Percentiles rank a stretch among this genome's conserved stretches.
Conservation (phyloP, 225 moss, liverwort and hornwort genomes). For the Physcomitrium patens region DNA sequence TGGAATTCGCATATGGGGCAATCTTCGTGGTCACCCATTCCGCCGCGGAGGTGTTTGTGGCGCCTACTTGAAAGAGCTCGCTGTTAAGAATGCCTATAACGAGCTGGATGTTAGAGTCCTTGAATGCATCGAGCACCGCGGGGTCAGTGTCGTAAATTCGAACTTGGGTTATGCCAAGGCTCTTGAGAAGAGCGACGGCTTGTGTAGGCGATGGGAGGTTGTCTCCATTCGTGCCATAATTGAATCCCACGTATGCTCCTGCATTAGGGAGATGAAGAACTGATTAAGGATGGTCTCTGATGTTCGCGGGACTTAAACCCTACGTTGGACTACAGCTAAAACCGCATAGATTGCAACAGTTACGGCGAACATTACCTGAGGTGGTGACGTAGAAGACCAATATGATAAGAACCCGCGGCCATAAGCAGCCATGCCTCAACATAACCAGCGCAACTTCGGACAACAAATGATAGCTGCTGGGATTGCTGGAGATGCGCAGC, state of each 20-base stretch:
- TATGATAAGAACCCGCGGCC: too few relatives aligned
- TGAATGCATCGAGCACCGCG: constrained; percentile 62
- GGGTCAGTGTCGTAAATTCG: constrained; percentile 31
- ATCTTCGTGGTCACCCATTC: constrained; percentile 70
- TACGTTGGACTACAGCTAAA: too few relatives aligned
- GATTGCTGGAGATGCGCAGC: too few relatives aligned
- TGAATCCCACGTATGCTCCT: constrained; percentile 29
- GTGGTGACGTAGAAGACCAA: too few relatives aligned
- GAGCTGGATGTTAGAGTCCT: constrained; percentile 65
- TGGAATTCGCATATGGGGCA: constrained; percentile 48
- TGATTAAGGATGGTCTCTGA: too few relatives aligned
- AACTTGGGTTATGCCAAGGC: constrained; percentile 21
- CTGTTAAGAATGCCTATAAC: constrained; percentile 67
- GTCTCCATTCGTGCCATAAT: constrained; percentile 23
- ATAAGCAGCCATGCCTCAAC: too few relatives aligned
- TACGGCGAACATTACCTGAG: too few relatives aligned
- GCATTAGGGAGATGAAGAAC: background rate
- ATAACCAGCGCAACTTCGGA: too few relatives aligned
- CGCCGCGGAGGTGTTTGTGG: constrained; percentile 49
- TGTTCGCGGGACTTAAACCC: too few relatives aligned
- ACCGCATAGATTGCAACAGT: too few relatives aligned
- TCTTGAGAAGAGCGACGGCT: constrained; percentile 24
- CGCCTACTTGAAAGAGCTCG: constrained; percentile 54
- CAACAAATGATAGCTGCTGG: too few relatives aligned
- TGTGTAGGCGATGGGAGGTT: constrained; percentile 27